phyloP scores from a whole-genome alignment of 306 rosid species.

The Inga laurina region DNA sequence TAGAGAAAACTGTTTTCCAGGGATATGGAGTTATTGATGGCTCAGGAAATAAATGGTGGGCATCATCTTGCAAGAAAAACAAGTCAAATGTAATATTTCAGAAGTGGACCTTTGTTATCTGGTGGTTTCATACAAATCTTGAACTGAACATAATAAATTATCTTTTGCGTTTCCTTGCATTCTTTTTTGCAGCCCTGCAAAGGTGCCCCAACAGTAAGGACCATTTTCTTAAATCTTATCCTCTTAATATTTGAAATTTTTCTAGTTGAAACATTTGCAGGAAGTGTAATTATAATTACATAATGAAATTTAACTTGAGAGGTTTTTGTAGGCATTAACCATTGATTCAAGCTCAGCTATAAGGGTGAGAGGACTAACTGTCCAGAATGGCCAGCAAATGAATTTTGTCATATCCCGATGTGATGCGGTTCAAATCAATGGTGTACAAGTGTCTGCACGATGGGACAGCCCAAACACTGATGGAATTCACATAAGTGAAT shows the following conservation, averaged over 20 bases:
- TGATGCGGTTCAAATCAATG: slow-evolving; percentile 63
- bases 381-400: slow-evolving; percentile 95
- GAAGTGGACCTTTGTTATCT: slow-evolving; percentile 12
- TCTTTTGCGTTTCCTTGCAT: slow-evolving; percentile 1
- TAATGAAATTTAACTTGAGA: slow-evolving; percentile 29
- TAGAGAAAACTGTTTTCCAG: slow-evolving; percentile 69
- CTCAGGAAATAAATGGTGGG: slow-evolving; percentile 99
- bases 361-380: slow-evolving; percentile 73
- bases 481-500: slow-evolving; percentile 90
- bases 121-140: slow-evolving; percentile 20
- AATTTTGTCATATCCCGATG: slow-evolving; percentile 68
- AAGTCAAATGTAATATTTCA: slow-evolving; percentile 65
- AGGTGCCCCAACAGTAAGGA: slow-evolving; percentile 92
- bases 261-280: slow-evolving; percentile 15
- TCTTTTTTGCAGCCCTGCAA: slow-evolving; percentile 78
- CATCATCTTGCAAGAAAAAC: slow-evolving; percentile 94
- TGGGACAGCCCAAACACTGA: slow-evolving; percentile 95
- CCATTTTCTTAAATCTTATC: slow-evolving; percentile 34
- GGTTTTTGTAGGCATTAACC: slow-evolving; percentile 77
- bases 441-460: slow-evolving; percentile 74
- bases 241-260: not conserved
- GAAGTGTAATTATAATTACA: slow-evolving; percentile 13
- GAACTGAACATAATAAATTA: slow-evolving; percentile 1
- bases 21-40: slow-evolving; percentile 91
- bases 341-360: slow-evolving; percentile 78